Base-by-base conservation (phyloP, 805 yeast genomes). In the Candida lessepsii region DNA sequence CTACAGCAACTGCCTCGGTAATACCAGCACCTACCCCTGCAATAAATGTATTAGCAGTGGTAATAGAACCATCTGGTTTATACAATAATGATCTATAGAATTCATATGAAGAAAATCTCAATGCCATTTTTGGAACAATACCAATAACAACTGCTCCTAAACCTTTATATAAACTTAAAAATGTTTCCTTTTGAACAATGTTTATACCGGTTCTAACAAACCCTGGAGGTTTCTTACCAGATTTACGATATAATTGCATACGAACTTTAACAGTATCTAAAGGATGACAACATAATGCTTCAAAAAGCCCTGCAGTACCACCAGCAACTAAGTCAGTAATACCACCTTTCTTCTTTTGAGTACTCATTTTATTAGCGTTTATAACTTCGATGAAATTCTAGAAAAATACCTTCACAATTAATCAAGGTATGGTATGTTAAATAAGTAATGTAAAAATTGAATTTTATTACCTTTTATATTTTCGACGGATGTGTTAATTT, bases 281-380 rank as follows among this genome's bases (percentile, higher is more conserved):
- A n/a, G 98, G 98, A 64, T 91, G 99, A 63, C 99, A 91, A 62
- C 91, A 81, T 48, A 93, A 73, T n/a, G 98, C 99, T 72, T 91
- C 99, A 59, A 90, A 87, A 45, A 91, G 72, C 44, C 99, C 99
- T 10, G 99, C 99, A 6, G 91, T 81, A 55, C 99, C 99, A 53
- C 99, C 99, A 24, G 97, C 93, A 35, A 87, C 72, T 50, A 85
- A 72, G 56, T 84, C 89, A 41, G 82, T 74, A 9, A 80, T 76
- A 28, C 70, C 58, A 41, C 59, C 65, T 24, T 65, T 64, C 40
- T 66, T 66, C 33, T 57, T 58, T 45, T 62, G 64, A 5, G 41
- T 27, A 37, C 41, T 37, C 41, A 37, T 37, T 10, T 10, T 28
- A 15, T 15, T 17, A 10, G 5, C n/a, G n/a, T n/a, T n/a, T 21